Base-by-base conservation (phyloP, 441 rosid genomes). In the Gossypium davidsonii region DNA sequence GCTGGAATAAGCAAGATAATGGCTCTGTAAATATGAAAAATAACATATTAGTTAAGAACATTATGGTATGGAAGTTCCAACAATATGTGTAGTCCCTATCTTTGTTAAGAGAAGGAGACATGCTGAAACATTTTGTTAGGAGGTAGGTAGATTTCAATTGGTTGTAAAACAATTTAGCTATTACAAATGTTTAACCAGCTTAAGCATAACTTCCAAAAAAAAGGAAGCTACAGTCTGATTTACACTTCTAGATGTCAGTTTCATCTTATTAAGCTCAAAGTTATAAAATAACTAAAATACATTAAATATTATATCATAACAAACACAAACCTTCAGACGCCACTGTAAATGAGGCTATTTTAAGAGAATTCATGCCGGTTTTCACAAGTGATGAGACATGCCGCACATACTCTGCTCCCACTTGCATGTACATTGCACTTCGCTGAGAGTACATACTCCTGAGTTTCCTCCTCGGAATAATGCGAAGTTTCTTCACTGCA, bases 381-480 rank as follows among this genome's bases (percentile, higher is more conserved):
- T 92, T 94, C 76, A 94, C 91, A 49, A 91, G 76, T 4, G 98
- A 88, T 71, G 99, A 92, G 42, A 94, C 90, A 51, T 90, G 98
- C 31, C 82, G 83, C 28, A 85, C 85, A 57, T 92, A 94, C 70
- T 94, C 89, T 68, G 94, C 90, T 70, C 99, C 97, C 79, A 81
- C 80, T 80, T 90, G 93, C 82, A 90, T 73, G 58, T 89, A 85
- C 75, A 87, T 81, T 68, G 87, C 85, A 82, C 93, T 88, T 34
- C 94, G 88, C 71, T 87, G 89, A 1, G 99, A 94, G 80, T 85
- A 83, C 28, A 84, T 81, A 79, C 86, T 89, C 86, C 73, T 88
- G 67, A 94, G 96, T 76, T 83, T 89, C 58, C 90, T 86, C 78
- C 90, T 87, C 59, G 89, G 92, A 79, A 94, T 82, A 62, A 91